Conservation (phyloP, 2,329 filamentous ascomycete species). For the Xylaria sp. region DNA sequence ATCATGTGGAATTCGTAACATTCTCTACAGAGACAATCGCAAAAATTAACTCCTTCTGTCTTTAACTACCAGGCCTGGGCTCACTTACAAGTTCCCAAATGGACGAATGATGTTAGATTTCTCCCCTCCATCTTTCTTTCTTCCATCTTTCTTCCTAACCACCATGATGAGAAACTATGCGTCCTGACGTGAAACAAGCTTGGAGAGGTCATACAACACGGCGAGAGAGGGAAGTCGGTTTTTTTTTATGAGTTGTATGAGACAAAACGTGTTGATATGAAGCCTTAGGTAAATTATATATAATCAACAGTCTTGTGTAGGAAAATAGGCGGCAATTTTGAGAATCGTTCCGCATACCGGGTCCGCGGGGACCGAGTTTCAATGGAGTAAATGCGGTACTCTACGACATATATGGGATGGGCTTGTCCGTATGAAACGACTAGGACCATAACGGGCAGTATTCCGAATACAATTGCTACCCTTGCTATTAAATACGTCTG, state of each 20-base stretch:
- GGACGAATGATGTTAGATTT: slow-evolving; percentile 26
- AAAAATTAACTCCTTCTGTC: neutral
- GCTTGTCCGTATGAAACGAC: slow-evolving; percentile 6
- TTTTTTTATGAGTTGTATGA: neutral
- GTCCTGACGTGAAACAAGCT: neutral
- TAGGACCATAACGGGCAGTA: neutral
- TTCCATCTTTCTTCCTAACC: neutral
- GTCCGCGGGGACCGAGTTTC: slow-evolving; percentile 26
- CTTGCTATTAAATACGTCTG: neutral
- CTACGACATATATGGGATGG: neutral
- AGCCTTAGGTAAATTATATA: neutral
- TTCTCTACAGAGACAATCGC: slow-evolving; percentile 11
- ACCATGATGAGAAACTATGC: slow-evolving; percentile 8
- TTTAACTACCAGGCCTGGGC: too few relatives aligned
- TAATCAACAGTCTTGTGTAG: neutral
- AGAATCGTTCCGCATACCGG: neutral
- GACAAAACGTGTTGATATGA: neutral
- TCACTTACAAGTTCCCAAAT: slow-evolving; percentile 31
- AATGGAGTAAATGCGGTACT: neutral
- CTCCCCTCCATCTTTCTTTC: neutral
- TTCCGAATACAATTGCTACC: too few relatives aligned
- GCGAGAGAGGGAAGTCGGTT: neutral
- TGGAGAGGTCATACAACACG: neutral
- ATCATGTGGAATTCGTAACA: slow-evolving; percentile 42
- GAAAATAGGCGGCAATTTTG: slow-evolving; percentile 21